Evolutionary conservation across 768 basidiomycete genomes (phyloP).

Genomic region (Neoboletus subvelutipes): DNA sequence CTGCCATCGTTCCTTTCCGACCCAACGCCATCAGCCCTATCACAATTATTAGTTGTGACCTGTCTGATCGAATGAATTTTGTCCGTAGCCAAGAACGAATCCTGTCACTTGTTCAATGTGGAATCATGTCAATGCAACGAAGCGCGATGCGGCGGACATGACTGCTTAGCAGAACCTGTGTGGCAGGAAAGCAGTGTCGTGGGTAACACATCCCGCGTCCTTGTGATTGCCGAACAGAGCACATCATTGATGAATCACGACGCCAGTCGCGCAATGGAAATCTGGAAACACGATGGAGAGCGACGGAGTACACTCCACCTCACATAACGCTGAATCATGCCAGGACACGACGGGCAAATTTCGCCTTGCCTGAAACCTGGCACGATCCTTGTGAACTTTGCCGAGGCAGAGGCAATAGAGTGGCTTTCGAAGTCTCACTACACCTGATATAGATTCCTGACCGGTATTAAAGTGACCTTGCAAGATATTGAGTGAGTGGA

Average conservation of each 20-base stretch:
- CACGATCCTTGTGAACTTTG: not conserved
- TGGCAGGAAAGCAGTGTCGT: constrained; percentile 8
- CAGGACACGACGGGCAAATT: constrained; percentile 6
- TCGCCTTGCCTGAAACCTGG: constrained; percentile 7
- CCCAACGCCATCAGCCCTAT: not conserved
- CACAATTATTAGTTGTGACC: no score
- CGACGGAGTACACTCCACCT: no score
- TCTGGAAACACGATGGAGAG: not conserved
- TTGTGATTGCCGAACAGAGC: not conserved
- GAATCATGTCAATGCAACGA: not conserved
- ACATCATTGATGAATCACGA: not conserved
- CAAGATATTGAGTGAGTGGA: not conserved
- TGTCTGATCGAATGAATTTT: not conserved
- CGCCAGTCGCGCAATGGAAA: not conserved
- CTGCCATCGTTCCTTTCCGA: not conserved
- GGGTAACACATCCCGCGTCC: not conserved
- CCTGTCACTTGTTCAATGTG: not conserved
- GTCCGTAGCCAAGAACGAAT: not conserved
- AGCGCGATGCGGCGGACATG: not conserved
- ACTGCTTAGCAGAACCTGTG: not conserved
- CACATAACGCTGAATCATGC: not conserved
- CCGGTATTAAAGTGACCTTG: not conserved
- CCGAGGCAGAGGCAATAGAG: not conserved
- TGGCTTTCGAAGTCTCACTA: not conserved
- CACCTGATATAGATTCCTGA: not conserved